Percentiles rank a stretch among this genome's conserved stretches.
Conservation (phyloP, 192 early-diverging fungal genomes). For the Linnemannia elongata region DNA sequence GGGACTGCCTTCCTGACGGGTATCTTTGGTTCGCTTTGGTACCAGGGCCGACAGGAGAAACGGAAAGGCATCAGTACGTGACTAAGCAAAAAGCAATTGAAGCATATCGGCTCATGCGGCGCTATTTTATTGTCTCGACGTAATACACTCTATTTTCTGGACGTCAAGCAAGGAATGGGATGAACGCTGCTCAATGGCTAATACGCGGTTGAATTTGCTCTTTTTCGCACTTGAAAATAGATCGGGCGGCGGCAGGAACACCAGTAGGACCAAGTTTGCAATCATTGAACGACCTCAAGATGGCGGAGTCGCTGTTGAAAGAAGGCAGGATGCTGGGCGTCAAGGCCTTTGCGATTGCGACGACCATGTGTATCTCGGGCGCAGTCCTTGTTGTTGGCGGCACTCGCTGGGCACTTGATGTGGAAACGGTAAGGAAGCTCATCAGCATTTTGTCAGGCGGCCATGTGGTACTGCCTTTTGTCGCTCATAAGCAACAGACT, state of each 20-base stretch:
- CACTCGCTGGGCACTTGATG: constrained; percentile 51
- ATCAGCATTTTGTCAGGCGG: background rate
- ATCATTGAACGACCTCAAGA: constrained; percentile 39
- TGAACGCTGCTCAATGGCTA: background rate
- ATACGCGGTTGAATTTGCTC: background rate
- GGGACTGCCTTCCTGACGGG: constrained; percentile 46
- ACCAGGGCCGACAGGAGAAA: constrained; percentile 44
- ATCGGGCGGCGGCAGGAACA: constrained; percentile 23
- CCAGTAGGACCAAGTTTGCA: constrained; percentile 27
- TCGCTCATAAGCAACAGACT: background rate
- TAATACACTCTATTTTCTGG: background rate
- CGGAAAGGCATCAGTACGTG: constrained; percentile 40
- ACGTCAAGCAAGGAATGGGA: no score
- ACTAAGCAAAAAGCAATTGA: background rate
- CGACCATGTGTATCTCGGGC: constrained; percentile 48
- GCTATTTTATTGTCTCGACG: background rate
- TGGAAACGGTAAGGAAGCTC: constrained; percentile 35
- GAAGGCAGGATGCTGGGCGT: constrained; percentile 46
- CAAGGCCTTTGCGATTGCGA: constrained; percentile 53
- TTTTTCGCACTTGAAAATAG: background rate
- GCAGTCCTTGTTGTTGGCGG: constrained; percentile 38
- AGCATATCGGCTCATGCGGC: background rate
- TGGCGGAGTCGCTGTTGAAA: constrained; percentile 38
- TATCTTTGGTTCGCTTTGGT: constrained; percentile 56
- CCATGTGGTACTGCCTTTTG: background rate